A percentile compares a stretch with the other conserved stretches of the same genome.
These are phyloP conservation scores for Neoboletus magnificus DNA, from an alignment of 768 basidiomycete genomes.

Conservation along the genomic window DNA sequence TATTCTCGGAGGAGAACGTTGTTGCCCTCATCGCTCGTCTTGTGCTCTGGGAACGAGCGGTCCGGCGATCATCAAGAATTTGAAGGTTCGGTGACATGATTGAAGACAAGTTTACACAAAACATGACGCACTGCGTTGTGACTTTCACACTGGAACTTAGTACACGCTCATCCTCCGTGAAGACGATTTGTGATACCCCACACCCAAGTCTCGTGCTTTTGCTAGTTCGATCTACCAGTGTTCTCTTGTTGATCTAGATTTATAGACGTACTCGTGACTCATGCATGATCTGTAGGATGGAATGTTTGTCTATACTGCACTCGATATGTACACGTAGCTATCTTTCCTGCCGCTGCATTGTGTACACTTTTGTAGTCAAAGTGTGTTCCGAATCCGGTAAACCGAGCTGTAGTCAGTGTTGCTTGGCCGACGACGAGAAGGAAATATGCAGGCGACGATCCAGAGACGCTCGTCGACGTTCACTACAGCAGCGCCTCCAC, in stretches of 20 bases:
- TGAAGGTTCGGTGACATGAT: slow-evolving; percentile 3
- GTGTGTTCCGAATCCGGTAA: slow-evolving; percentile 11
- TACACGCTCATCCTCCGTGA: no score
- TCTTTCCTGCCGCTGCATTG: background rate
- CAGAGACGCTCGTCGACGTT: slow-evolving; percentile 29
- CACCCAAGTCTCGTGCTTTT: background rate
- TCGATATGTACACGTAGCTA: background rate
- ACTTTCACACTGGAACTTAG: background rate
- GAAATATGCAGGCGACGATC: slow-evolving; percentile 22
- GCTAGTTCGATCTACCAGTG: background rate
- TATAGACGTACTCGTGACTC: background rate
- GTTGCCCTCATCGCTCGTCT: slow-evolving; percentile 24
- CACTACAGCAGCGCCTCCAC: slow-evolving; percentile 1
- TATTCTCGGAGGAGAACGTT: slow-evolving; percentile 27
- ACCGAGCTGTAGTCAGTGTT: background rate
- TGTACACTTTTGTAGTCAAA: background rate
- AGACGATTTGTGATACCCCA: background rate
- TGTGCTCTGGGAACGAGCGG: slow-evolving; percentile 27
- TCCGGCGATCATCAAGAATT: slow-evolving; percentile 19
- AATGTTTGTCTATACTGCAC: background rate
- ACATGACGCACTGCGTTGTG: background rate
- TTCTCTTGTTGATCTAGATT: background rate
- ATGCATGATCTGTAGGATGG: background rate
- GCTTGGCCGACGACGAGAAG: background rate
- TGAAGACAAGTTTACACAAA: background rate